Evolutionary conservation across 257 asterid genomes (phyloP), one percentile per base, ranked within the genome.

Genomic region (Perilla frutescens): DNA sequence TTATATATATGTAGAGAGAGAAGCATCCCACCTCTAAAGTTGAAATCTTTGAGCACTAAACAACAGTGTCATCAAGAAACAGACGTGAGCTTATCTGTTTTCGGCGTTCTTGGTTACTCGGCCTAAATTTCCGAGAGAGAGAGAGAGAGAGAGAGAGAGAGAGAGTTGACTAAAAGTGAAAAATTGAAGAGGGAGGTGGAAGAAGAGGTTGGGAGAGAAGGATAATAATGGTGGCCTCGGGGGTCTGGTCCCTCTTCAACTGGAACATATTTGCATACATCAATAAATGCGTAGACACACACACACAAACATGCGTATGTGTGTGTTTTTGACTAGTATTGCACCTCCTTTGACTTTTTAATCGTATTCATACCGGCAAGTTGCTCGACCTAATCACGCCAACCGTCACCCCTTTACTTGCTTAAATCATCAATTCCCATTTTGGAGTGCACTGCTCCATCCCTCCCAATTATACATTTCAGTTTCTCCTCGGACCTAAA

Each of bases 221-320:
- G 79, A 63, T 68, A 55, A 66, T 66, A 73, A 82, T 76, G 86
- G 84, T 81, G 76, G 68, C 76, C 67, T 40, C 58, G 66, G 76
- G 72, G 36, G 8, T 10, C 48, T 70, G 81, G 78, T 51, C 80
- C 79, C 66, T 51, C 20, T 44, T 1, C 78, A 60, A 47, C 76
- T 76, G 66, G 77, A 67, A 8, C 56, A 20, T 20, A 20, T 20
- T 20, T 20, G 26, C 26, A n/a, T n/a, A n/a, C 56, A 50, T 50
- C 12, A 47, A 64, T 64, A 0, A 45, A 66, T 66, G 59, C 32
- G 43, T 9, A 54, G 3, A 56, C 37, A 58, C 70, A 71, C 44
- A 74, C 5, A 57, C n/a, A 50, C n/a, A 43, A 31, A 65, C 12
- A 55, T 12, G 50, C 10, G 5, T 45, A 76, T 76, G 73, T 65